Evolutionary conservation across 306 rosid species (phyloP).

Genomic region (Trifolium fragiferum): DNA sequence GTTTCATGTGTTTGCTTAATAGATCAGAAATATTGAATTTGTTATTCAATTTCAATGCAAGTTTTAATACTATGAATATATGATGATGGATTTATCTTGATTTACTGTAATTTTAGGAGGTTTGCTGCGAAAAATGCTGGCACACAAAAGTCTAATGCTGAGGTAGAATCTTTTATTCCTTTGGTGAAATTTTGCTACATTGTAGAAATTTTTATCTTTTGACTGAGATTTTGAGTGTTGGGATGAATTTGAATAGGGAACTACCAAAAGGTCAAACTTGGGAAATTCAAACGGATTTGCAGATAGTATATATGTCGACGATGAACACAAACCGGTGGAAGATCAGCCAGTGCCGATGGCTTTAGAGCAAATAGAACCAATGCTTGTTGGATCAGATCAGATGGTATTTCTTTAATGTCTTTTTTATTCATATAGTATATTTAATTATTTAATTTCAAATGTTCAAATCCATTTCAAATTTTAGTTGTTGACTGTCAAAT

Average conservation of each 20-base stretch:
- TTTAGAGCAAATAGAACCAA: slow-evolving; percentile 58
- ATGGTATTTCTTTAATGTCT: slow-evolving; percentile 54
- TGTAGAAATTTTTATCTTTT: neutral
- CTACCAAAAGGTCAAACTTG: slow-evolving; percentile 55
- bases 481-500: slow-evolving; percentile 11
- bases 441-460: neutral
- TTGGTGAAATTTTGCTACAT: slow-evolving; percentile 25
- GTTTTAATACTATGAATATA: slow-evolving; percentile 15
- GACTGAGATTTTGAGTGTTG: slow-evolving; percentile 30
- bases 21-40: neutral
- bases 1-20: neutral
- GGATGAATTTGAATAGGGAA: slow-evolving; percentile 55
- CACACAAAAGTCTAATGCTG: slow-evolving; percentile 49
- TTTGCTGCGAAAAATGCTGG: slow-evolving; percentile 83
- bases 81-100: slow-evolving; percentile 31
- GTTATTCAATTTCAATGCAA: neutral
- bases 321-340: slow-evolving; percentile 59
- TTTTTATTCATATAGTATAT: neutral
- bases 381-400: slow-evolving; percentile 53
- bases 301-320: slow-evolving; percentile 71
- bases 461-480: neutral
- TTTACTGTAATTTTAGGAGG: slow-evolving; percentile 53
- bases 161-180: slow-evolving; percentile 53
- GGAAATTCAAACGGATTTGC: slow-evolving; percentile 60
- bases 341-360: slow-evolving; percentile 94